Evolutionary conservation across 441 rosid species (phyloP).

Genomic region (Viola pubescens): DNA sequence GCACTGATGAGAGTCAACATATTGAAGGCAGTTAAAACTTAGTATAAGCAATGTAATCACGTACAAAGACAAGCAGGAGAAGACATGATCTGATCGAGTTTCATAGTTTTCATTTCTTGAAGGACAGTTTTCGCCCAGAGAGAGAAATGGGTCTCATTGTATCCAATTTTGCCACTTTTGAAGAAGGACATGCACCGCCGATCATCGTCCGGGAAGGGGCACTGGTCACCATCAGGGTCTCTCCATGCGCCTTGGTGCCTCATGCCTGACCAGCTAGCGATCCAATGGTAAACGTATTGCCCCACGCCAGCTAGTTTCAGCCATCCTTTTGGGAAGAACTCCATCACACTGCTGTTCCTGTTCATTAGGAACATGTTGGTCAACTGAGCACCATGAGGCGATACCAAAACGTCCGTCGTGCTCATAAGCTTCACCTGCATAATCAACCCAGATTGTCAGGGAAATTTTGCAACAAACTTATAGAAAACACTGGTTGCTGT

Average conservation of each 20-base stretch:
- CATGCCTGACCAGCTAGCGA: slow-evolving; percentile 69
- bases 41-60: not conserved
- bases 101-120: slow-evolving; percentile 23
- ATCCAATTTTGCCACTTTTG: slow-evolving; percentile 51
- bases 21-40: not conserved
- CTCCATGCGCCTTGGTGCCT: slow-evolving; percentile 58
- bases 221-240: slow-evolving; percentile 42
- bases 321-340: slow-evolving; percentile 71
- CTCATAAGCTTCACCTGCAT: slow-evolving; percentile 52
- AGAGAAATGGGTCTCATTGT: slow-evolving; percentile 40
- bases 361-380: slow-evolving; percentile 64
- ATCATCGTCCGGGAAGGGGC: slow-evolving; percentile 43
- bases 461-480: too few species aligned
- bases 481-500: too few species aligned
- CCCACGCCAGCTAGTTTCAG: slow-evolving; percentile 59
- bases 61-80: slow-evolving; percentile 23
- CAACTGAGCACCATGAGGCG: slow-evolving; percentile 59
- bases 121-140: slow-evolving; percentile 51
- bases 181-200: slow-evolving; percentile 64
- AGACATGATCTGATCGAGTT: slow-evolving; percentile 12
- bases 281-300: slow-evolving; percentile 52
- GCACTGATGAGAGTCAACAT: too few species aligned
- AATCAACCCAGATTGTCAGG: too few species aligned
- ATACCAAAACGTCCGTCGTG: slow-evolving; percentile 44
- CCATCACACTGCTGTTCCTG: slow-evolving; percentile 62